Evolutionary conservation across 2,329 filamentous ascomycete species (phyloP).

Genomic region (Nemania serpens): DNA sequence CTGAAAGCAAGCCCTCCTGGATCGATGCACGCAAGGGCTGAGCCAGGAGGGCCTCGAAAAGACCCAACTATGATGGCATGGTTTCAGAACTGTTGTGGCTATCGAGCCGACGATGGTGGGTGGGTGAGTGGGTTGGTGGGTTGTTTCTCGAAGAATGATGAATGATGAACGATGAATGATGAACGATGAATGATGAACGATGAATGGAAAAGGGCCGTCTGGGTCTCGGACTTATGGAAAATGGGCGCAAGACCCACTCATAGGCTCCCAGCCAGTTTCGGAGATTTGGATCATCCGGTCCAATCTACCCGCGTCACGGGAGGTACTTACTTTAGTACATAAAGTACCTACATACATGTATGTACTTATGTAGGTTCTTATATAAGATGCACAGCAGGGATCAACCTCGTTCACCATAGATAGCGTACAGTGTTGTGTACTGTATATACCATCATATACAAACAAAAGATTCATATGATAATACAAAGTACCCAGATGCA

Average conservation of each 20-base stretch:
- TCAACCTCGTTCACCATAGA: too few species aligned
- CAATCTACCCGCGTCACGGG: neutral
- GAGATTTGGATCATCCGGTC: conserved; percentile 9
- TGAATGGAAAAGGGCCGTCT: neutral
- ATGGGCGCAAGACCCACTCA: neutral
- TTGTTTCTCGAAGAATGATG: neutral
- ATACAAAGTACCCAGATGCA: too few species aligned
- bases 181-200: neutral
- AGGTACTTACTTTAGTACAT: neutral
- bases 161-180: neutral
- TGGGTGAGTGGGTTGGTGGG: neutral
- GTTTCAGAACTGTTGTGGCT: neutral
- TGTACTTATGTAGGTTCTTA: neutral
- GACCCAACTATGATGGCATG: conserved; percentile 13
- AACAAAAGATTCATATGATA: too few species aligned
- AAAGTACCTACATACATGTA: too few species aligned
- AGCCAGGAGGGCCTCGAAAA: conserved; percentile 1
- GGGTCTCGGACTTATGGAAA: neutral
- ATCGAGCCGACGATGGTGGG: neutral
- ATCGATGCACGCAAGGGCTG: neutral
- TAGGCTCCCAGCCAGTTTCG: conserved; percentile 1
- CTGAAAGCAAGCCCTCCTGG: neutral
- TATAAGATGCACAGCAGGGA: neutral
- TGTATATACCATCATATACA: too few species aligned
- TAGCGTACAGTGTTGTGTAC: too few species aligned